A percentile compares a stretch with the other conserved stretches of the same genome.
Conservation (phyloP, 2,329 filamentous ascomycete species). For the Fusarium aywerte region DNA sequence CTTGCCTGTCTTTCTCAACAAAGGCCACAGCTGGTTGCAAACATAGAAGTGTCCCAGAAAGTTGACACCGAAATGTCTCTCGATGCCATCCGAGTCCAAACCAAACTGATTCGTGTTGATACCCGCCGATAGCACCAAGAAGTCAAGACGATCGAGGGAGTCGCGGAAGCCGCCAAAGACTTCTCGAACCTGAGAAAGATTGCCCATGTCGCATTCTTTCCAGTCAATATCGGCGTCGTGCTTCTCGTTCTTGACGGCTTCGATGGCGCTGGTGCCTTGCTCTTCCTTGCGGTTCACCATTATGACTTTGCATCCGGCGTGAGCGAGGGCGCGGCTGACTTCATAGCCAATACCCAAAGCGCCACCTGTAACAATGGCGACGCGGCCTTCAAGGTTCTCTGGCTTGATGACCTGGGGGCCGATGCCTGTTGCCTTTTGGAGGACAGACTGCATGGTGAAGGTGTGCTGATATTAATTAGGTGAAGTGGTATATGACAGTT, state of each 20-base stretch:
- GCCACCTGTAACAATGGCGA: conserved; percentile 54
- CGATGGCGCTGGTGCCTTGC: conserved; percentile 47
- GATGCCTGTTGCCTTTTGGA: conserved; percentile 48
- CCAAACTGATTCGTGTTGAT: conserved; percentile 57
- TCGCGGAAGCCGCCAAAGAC: conserved; percentile 52
- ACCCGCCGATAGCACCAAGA: conserved; percentile 56
- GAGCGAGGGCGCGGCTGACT: conserved; percentile 49
- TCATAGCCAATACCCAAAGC: conserved; percentile 55
- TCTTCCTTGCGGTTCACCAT: conserved; percentile 52
- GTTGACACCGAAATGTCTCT: conserved; percentile 58
- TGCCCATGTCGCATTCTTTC: conserved; percentile 52
- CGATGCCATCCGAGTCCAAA: conserved; percentile 54
- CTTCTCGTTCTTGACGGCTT: conserved; percentile 43
- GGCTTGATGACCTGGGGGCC: conserved; percentile 52
- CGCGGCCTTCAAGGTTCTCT: conserved; percentile 50
- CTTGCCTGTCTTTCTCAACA: conserved; percentile 55
- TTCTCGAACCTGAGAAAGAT: not conserved
- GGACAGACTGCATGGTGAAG: conserved; percentile 52
- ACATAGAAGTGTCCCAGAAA: conserved; percentile 58
- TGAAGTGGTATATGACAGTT: not conserved
- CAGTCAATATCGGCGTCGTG: conserved; percentile 52
- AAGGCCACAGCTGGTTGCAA: conserved; percentile 52
- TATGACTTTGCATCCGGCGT: conserved; percentile 51
- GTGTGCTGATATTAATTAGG: not conserved
- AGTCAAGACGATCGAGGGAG: conserved; percentile 53